Base-by-base conservation (phyloP, 78 protist species). In the Planoprotostelium fungivorum region DNA sequence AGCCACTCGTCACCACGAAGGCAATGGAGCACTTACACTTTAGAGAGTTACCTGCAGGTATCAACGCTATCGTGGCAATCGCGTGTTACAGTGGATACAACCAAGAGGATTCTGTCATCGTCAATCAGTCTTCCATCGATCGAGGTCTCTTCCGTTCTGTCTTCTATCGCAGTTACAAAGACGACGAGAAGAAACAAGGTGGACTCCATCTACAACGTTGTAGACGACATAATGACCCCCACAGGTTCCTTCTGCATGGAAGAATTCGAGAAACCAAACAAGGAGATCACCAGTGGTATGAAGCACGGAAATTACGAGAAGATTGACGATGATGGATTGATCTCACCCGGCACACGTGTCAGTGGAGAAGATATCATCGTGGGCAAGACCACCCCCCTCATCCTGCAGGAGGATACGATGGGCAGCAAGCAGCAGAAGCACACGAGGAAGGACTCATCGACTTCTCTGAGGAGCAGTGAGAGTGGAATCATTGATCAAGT, bases 21-120 rank as follows among this genome's bases (percentile, higher is more conserved):
- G 91, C 99, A 0, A 98, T 99, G 99, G 94, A 96, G 83, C 95
- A 94, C 92, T 89, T 99, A 88, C 95, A 96, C 83, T 99, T 98
- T 96, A 89, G 92, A 90, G 98, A 98, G 38, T 89, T 99, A 86
- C 99, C 99, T 0, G 98, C 99, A 0, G 99, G 99, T 85, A 97
- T 96, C 86, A 99, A 99, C 92, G 99, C 98, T 38, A 88, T 98
- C 39, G 99, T 98, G 0, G 99, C 99, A 35, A 98, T 99, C 91
- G 89, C 95, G 16, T 97, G 98, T 93, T 98, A 99, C 96, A 87
- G 99, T 10, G 99, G 99, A 5, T 99, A 98, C 97, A 99, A 99
- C 95, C 99, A 99, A 93, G 99, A 99, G 92, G 99, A 99, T 89
- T 98, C 99, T 28, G 84, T 99, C 37, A 97, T 99, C 86, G 89